A percentile compares a stretch with the other conserved stretches of the same genome.
Conservation (phyloP, 2,329 filamentous ascomycete genomes). For the Colletotrichum sp. region DNA sequence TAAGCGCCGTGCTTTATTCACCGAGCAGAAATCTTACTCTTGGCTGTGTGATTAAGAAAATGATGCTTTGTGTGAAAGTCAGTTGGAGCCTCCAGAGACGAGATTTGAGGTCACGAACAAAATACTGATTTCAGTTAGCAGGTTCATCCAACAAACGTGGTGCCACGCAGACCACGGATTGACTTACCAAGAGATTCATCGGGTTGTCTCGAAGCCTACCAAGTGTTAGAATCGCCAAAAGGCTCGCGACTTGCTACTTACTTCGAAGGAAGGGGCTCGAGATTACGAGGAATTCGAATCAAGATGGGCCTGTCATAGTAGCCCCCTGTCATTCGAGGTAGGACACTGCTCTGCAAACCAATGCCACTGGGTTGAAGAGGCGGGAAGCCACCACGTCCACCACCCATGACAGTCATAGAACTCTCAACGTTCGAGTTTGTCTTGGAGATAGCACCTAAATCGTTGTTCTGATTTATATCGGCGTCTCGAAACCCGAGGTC, state of each 20-base stretch:
- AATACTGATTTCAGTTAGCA: slow-evolving; percentile 45
- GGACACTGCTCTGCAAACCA: neutral
- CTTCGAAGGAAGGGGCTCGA: slow-evolving; percentile 53
- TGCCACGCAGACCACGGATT: neutral
- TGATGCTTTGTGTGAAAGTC: slow-evolving; percentile 46
- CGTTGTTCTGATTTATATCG: slow-evolving; percentile 75
- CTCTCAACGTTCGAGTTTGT: neutral
- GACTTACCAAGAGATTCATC: slow-evolving; percentile 73
- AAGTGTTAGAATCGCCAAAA: slow-evolving; percentile 41
- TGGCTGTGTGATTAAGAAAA: slow-evolving; percentile 81
- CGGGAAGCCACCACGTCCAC: neutral
- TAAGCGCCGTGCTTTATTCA: neutral
- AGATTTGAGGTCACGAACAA: slow-evolving; percentile 38
- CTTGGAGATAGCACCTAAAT: slow-evolving; percentile 67
- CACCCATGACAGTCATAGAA: neutral
- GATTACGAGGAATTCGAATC: slow-evolving; percentile 56
- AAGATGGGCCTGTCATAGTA: slow-evolving; percentile 75
- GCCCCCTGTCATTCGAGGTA: slow-evolving; percentile 57
- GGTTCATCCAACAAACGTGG: neutral
- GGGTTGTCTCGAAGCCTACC: slow-evolving; percentile 68
- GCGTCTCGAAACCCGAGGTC: slow-evolving; percentile 74
- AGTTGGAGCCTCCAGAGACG: neutral
- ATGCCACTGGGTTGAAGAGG: neutral
- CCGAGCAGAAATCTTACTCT: slow-evolving; percentile 46
- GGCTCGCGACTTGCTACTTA: slow-evolving; percentile 20